Evolutionary conservation across 2,329 filamentous ascomycete species (phyloP).

Genomic region (Talaromyces sp.): DNA sequence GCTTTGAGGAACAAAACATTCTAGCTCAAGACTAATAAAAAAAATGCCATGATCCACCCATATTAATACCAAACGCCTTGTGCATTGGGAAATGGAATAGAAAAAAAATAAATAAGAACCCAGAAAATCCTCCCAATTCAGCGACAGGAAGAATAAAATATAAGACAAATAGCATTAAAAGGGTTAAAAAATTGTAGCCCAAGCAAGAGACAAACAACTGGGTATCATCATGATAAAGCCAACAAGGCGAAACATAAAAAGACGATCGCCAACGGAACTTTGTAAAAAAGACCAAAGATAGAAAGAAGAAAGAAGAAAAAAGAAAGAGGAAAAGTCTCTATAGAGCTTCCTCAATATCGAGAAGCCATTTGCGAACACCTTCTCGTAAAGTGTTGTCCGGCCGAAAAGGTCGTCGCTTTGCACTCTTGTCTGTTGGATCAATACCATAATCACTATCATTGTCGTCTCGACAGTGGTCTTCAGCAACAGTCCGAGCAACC

Average conservation of each 20-base stretch:
- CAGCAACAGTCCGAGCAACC: constrained; percentile 51
- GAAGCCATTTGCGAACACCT: constrained; percentile 53
- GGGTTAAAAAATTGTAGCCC: background rate
- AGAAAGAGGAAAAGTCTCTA: background rate
- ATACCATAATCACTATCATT: constrained; percentile 24
- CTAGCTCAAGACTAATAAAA: background rate
- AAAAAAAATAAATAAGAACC: too few relatives aligned
- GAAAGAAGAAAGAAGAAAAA: background rate
- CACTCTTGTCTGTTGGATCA: constrained; percentile 24
- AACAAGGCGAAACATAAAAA: background rate
- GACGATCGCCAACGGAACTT: background rate
- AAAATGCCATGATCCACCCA: background rate
- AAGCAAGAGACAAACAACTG: background rate
- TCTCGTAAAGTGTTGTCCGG: constrained; percentile 51
- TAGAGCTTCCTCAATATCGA: constrained; percentile 41
- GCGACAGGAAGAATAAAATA: background rate
- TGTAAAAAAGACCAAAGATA: background rate
- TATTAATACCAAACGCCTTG: background rate
- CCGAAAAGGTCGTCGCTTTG: constrained; percentile 25
- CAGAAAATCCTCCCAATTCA: background rate
- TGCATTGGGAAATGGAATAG: background rate
- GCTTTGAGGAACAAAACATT: background rate
- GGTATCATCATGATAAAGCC: background rate
- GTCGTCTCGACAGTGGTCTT: constrained; percentile 40
- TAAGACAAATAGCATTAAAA: background rate